These are phyloP conservation scores for Xerocomellus amylosporus DNA, from an alignment of 768 basidiomycete species.

Conservation along the genomic window DNA sequence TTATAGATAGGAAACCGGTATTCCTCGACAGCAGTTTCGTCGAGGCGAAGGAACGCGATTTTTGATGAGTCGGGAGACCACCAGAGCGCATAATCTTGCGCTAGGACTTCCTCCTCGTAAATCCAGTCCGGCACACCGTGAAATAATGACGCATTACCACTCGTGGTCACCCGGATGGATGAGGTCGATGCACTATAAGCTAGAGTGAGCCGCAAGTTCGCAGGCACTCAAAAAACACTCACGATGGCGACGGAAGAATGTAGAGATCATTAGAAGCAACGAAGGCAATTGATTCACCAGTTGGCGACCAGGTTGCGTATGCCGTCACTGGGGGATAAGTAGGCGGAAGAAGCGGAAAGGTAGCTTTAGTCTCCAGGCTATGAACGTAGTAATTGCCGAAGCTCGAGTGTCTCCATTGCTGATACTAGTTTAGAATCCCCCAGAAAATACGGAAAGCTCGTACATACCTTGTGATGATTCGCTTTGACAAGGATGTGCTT, in stretches of 20 bases:
- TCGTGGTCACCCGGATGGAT: conserved; percentile 73
- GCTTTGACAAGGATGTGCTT: conserved; percentile 82
- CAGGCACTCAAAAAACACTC: conserved; percentile 24
- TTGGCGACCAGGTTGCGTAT: conserved; percentile 87
- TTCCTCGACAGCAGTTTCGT: conserved; percentile 85
- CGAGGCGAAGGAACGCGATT: conserved; percentile 81
- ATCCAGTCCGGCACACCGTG: conserved; percentile 98
- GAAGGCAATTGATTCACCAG: conserved; percentile 77
- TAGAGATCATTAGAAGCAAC: conserved; percentile 90
- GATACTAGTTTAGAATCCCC: conserved; percentile 5
- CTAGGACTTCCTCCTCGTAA: conserved; percentile 90
- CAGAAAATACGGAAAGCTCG: not conserved
- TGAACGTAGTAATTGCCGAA: conserved; percentile 95
- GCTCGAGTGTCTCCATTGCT: conserved; percentile 95
- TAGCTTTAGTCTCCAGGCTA: conserved; percentile 62
- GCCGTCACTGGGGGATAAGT: conserved; percentile 68
- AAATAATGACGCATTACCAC: conserved; percentile 82
- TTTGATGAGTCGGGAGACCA: conserved; percentile 68
- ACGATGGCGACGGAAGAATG: conserved; percentile 67
- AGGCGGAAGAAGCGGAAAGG: conserved; percentile 69
- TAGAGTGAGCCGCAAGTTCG: conserved; percentile 2
- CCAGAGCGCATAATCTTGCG: conserved; percentile 75
- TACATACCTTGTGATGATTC: conserved; percentile 63
- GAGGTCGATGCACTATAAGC: conserved; percentile 35
- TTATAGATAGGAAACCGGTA: conserved; percentile 92